A percentile compares a stretch with the other conserved stretches of the same genome.
These are phyloP conservation scores for Zanthoxylum bungeanum DNA, from an alignment of 345 rosid genomes.

Conservation along the genomic window DNA sequence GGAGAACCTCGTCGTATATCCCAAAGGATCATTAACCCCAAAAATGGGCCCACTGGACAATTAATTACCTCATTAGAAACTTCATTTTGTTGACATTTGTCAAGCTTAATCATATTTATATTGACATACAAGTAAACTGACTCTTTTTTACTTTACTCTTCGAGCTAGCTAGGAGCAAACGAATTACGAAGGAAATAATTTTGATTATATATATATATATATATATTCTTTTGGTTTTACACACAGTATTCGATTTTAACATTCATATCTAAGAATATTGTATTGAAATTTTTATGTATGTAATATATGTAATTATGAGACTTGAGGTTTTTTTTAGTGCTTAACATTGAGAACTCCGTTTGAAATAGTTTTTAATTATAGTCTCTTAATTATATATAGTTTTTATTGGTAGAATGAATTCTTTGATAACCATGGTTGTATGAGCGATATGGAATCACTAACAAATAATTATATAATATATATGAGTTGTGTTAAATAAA, in stretches of 20 bases:
- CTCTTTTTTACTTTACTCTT: neutral
- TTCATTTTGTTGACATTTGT: neutral
- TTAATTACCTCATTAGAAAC: conserved; percentile 9
- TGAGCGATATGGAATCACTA: no score
- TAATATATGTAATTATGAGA: neutral
- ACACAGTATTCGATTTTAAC: neutral
- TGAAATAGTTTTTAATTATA: no score
- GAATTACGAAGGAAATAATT: neutral
- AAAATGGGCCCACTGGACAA: conserved; percentile 5
- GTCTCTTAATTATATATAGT: no score
- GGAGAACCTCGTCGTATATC: conserved; percentile 44
- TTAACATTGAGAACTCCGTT: no score
- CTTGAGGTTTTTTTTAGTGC: no score
- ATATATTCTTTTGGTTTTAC: neutral
- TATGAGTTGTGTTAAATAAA: no score
- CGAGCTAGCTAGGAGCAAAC: neutral
- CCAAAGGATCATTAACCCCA: conserved; percentile 46
- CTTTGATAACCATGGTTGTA: no score
- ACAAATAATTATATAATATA: no score
- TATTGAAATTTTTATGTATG: neutral
- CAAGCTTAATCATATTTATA: neutral
- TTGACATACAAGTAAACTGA: neutral
- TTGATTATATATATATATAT: neutral
- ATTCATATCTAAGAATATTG: neutral
- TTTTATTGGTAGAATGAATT: no score